A percentile compares a stretch with the other conserved stretches of the same genome.
phyloP scores from a whole-genome alignment of 768 basidiomycete species.

The Trametes sanguinea region DNA sequence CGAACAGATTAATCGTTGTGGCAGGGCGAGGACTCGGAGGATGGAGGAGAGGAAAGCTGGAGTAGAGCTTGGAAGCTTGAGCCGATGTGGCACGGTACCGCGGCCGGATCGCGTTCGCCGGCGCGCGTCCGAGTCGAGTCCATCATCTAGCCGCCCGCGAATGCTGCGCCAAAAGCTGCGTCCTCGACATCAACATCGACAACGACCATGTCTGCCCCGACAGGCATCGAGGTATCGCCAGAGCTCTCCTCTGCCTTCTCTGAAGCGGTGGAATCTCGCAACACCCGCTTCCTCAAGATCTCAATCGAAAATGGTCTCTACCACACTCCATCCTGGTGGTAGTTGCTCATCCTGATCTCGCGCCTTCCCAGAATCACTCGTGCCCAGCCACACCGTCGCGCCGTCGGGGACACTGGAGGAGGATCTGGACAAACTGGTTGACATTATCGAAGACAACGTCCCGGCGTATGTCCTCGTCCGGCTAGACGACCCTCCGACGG shows the following conservation, averaged over 20 bases:
- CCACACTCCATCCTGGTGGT: constrained; percentile 18
- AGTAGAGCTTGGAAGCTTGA: not conserved
- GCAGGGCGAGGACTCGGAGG: no score
- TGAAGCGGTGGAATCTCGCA: constrained; percentile 50
- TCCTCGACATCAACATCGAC: not conserved
- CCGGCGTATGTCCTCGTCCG: constrained; percentile 80
- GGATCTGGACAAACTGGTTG: constrained; percentile 62
- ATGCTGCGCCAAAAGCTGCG: not conserved
- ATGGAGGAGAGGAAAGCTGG: no score
- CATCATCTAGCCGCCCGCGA: not conserved
- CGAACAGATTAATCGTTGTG: no score
- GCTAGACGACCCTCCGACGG: constrained; percentile 55
- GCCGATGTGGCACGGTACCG: not conserved
- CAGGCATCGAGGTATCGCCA: constrained; percentile 66
- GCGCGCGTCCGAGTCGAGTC: not conserved
- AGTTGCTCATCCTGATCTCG: constrained; percentile 27
- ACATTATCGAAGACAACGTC: constrained; percentile 54
- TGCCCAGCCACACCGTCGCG: constrained; percentile 55
- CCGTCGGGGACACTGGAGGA: constrained; percentile 54
- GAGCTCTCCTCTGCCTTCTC: constrained; percentile 61
- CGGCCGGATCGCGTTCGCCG: constrained; percentile 5
- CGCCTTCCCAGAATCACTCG: constrained; percentile 59
- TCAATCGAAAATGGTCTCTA: constrained; percentile 71
- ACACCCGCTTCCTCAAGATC: constrained; percentile 74
- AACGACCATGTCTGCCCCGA: constrained; percentile 66